Percentiles rank a stretch among this genome's conserved stretches.
Conservation (phyloP, 2,329 filamentous ascomycete genomes). For the Huntiella abstrusa region DNA sequence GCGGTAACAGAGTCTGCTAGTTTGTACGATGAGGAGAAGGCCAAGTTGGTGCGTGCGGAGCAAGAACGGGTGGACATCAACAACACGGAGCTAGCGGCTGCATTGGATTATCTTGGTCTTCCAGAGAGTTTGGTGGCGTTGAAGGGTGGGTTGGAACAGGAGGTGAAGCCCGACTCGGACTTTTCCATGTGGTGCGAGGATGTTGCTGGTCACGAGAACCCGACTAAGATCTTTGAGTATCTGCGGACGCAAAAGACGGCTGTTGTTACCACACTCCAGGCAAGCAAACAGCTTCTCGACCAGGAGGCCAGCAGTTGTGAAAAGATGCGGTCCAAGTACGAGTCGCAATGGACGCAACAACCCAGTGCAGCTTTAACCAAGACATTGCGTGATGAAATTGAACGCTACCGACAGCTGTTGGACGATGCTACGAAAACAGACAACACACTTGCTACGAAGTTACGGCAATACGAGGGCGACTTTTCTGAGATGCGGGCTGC, state of each 20-base stretch:
- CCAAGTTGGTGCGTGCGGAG: constrained; percentile 82
- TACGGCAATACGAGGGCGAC: constrained; percentile 69
- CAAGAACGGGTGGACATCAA: constrained; percentile 83
- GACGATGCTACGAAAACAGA: constrained; percentile 82
- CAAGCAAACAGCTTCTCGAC: constrained; percentile 72
- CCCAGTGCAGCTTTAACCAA: constrained; percentile 79
- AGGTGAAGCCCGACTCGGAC: constrained; percentile 65
- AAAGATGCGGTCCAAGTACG: constrained; percentile 98
- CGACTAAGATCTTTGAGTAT: constrained; percentile 58
- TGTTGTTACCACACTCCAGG: constrained; percentile 55
- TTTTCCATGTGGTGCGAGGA: constrained; percentile 91
- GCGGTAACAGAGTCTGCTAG: constrained; percentile 93
- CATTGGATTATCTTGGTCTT: constrained; percentile 79
- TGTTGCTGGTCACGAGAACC: constrained; percentile 67
- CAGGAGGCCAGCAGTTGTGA: constrained; percentile 97
- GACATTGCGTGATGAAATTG: constrained; percentile 70
- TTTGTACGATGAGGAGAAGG: constrained; percentile 95
- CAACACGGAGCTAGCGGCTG: constrained; percentile 89
- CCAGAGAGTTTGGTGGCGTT: constrained; percentile 78
- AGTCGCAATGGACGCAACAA: constrained; percentile 89
- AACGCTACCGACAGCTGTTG: constrained; percentile 72
- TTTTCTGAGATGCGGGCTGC: constrained; percentile 92
- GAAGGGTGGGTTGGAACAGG: constrained; percentile 77
- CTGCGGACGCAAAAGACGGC: constrained; percentile 60
- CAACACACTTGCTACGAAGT: constrained; percentile 60